Percentiles rank a stretch among this genome's conserved stretches.
These are phyloP conservation scores for Brasilioporus rufonigricans DNA, from an alignment of 768 basidiomycete species.

Conservation along the genomic window DNA sequence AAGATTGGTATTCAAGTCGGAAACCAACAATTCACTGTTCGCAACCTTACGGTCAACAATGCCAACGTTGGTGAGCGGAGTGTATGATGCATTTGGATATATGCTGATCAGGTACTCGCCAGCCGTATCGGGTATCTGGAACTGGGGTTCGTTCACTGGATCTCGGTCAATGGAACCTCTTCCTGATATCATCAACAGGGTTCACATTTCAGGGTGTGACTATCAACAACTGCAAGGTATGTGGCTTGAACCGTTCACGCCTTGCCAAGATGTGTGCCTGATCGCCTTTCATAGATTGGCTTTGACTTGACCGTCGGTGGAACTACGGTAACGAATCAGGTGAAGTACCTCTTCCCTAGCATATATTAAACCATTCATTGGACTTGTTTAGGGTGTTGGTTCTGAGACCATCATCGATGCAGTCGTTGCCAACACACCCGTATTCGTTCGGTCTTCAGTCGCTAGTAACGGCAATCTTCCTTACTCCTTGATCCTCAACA, in stretches of 20 bases:
- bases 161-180: not conserved
- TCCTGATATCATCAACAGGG: constrained; percentile 27
- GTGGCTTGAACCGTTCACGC: not conserved
- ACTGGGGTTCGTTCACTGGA: constrained; percentile 37
- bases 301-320: constrained; percentile 46
- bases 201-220: constrained; percentile 54
- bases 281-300: constrained; percentile 33
- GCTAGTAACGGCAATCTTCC: constrained; percentile 27
- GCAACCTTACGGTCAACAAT: constrained; percentile 56
- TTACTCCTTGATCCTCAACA: constrained; percentile 37
- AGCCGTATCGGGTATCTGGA: constrained; percentile 36
- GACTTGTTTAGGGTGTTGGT: constrained; percentile 36
- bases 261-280: not conserved
- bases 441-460: constrained; percentile 41
- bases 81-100: not conserved
- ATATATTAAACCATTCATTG: not conserved
- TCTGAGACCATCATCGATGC: constrained; percentile 46
- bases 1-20: constrained; percentile 66
- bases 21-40: constrained; percentile 76
- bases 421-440: constrained; percentile 41
- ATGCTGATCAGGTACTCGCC: not conserved
- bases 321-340: constrained; percentile 30
- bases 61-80: constrained; percentile 35
- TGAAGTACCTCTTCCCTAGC: constrained; percentile 5
- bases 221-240: constrained; percentile 38